Base-by-base conservation (phyloP, 768 basidiomycete genomes). In the Coprinopsis marcescibilis region DNA sequence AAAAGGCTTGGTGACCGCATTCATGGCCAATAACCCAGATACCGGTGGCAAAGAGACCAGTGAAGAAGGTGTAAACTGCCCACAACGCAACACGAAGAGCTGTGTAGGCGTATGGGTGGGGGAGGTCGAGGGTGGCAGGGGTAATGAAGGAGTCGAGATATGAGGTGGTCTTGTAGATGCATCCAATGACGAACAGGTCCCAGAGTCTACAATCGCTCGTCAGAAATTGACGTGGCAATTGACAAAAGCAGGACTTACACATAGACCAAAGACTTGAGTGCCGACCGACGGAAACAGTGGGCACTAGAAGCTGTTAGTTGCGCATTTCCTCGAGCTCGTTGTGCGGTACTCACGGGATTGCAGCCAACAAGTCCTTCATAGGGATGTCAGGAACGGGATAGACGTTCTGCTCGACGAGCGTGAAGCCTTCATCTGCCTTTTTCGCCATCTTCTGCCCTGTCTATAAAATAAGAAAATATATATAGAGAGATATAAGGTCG, bases 1-100 rank as follows among this genome's bases (percentile, higher is more conserved):
- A 97, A 73, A 91, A 99, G 0, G 89, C 88, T 64, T 95, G 92
- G 65, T 99, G 95, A 24, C 95, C 95, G 56, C 90, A 93, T 67
- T 97, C 93, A 60, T 95, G 92, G 37, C 85, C 93, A 50, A 95
- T 71, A 53, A 93, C 85, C 95, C 95, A 97, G 43, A 97, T 71
- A 50, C 95, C 95, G 15, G 94, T 97, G 3, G 75, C 84, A 50
- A 92, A 87, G 24, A 95, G 79, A 45, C 95, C 93, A 4, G 83
- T 68, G 60, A 76, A 78, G 68, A 95, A 87, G 24, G 81, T 75
- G 65, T 95, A 95, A 34, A 88, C 53, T 2, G 84, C 71, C 90
- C 90, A 94, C 25, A 92, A 56, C 0, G 80, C 70, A 55, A 88
- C 65, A 33, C 80, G 73, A 34, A 79, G 78, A 32, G 77, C 67